phyloP scores from a whole-genome alignment of 2,329 filamentous ascomycete species.

The Diaporthe ampelina region DNA sequence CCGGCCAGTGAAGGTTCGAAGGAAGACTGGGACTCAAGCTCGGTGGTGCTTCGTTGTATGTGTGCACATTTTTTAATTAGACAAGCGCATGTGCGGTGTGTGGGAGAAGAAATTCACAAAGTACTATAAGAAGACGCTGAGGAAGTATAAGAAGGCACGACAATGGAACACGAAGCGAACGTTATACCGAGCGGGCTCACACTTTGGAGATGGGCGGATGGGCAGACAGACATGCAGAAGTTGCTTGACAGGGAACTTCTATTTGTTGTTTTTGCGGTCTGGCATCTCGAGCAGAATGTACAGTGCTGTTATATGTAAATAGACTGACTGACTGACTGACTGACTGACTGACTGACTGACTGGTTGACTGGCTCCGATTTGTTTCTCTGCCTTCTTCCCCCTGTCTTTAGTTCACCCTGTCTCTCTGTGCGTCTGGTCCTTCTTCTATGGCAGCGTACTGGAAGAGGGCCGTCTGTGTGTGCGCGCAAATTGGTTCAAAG shows the following conservation, averaged over 20 bases:
- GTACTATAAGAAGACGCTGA: background rate
- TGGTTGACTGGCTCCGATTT: conserved; percentile 13
- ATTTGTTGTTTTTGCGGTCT: background rate
- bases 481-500: too few relatives aligned
- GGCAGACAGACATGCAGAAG: background rate
- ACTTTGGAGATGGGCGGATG: background rate
- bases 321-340: conserved; percentile 26
- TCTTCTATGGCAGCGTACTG: background rate
- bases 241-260: background rate
- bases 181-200: conserved; percentile 18
- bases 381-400: background rate
- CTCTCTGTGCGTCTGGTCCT: background rate
- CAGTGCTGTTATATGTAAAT: conserved; percentile 29
- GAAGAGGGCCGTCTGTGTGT: too few relatives aligned
- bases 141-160: background rate
- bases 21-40: background rate
- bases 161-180: background rate
- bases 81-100: background rate
- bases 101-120: background rate
- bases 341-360: conserved; percentile 24
- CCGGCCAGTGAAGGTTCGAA: background rate
- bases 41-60: background rate
- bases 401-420: too few relatives aligned
- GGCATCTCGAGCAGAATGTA: conserved; percentile 30
- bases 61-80: conserved; percentile 18